Base-by-base conservation (phyloP, 2,329 filamentous ascomycete genomes). In the Neophaeococcomyces mojaviensis region DNA sequence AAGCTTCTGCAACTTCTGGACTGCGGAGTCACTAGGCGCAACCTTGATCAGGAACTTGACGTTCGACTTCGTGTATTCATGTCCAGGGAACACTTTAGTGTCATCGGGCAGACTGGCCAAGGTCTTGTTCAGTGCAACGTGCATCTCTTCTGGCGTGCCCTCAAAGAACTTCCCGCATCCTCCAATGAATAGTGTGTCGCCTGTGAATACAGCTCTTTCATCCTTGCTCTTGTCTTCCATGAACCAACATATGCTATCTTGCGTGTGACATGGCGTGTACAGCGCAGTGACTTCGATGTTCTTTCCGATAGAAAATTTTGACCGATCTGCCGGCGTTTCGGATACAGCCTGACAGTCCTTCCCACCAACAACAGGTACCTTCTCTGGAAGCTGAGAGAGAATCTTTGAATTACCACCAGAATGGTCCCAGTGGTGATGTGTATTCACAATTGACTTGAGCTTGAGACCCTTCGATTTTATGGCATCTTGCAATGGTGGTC, bases 51-150 rank as follows among this genome's bases (percentile, higher is more conserved):
- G 82, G 61, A 98, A 98, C 63, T 88, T 88, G 59, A 92, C 88
- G 61, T 98, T 98, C 42, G 84, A 78, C 67, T 92, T 95, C n/a
- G 92, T 98, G 69, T 98, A 98, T 66, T 97, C 92, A 60, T 98
- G 92, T 3, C 92, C 92, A 15, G 90, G 89, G 62, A 87, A 98
- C 54, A 98, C 87, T 54, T 84, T 84, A 1, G 92, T 97, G 58
- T 97, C 88, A 56, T 94, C 84, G 0, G 92, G 90, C 46, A 98
- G 69, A 4, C 78, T 68, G 2, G 79, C 86, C 36, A 98, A 76
- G 0, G 82, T 86, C 67, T 87, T 80, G 66, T 98, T 98, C 59
- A 98, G 67, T 0, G 92, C 90, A 57, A 79, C 85, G 69, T 98
- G 77, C 92, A 98, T 35, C 71, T 98, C 85, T 48, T 78, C 76